Evolutionary conservation across 106 monocot genomes (phyloP), one percentile per base, ranked within the genome.

Genomic region (Gastrodia elata): DNA sequence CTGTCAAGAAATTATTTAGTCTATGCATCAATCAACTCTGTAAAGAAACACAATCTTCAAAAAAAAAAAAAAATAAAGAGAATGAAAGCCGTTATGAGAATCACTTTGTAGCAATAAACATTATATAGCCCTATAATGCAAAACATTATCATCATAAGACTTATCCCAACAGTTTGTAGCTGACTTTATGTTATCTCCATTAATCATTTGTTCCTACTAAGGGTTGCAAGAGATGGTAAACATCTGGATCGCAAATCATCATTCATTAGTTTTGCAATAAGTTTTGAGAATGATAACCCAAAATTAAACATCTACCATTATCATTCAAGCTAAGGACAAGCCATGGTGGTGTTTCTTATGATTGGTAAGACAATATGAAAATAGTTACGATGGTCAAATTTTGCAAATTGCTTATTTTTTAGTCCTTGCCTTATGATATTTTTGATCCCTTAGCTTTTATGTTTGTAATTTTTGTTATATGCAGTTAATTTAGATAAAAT

Each of bases 1-100:
- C 95, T 95, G 71, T 13, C 73, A 68, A 42, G 41, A 68, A 65
- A 28, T 22, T 8, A 71, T 32, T 36, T 72, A 28, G 39, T 3
- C 37, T 20, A 67, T 36, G 16, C 18, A 67, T 5, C 2, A 38
- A 7, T 39, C 16, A 61, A 16, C 43, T 32, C 26, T 48, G 49
- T 18, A 38, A 69, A 69, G 7, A 69, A 67, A 38, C 68, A 69
- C n/a, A 3, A n/a, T n/a, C 22, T 38, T 24, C 2, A 67, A 20
- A 67, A 3, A 67, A 39, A 40, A n/a, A 5, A 38, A 61, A 1
- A 61, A 28, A 61, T 30, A 32, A 30, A 52, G 6, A 22, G 52
- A 52, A 18, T 52, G 52, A 52, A 22, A 52, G 52, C n/a, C 9
- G 20, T 22, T 7, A 52, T 52, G 52, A 52, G 20, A 52, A 52